Conservation (phyloP, 2,329 filamentous ascomycete species). For the Ceratocystis variospora region DNA sequence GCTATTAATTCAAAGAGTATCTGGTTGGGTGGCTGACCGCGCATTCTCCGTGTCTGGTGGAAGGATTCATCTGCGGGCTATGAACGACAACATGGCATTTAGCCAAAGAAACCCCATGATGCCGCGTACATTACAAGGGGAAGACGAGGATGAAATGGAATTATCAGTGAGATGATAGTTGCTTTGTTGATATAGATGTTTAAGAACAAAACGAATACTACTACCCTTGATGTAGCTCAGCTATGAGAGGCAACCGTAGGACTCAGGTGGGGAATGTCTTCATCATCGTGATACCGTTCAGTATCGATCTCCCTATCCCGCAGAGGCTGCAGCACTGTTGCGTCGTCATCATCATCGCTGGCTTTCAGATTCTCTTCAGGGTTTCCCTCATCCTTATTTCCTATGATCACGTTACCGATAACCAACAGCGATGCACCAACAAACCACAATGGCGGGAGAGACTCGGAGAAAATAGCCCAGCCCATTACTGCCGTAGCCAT, state of each 20-base stretch:
- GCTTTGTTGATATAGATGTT: neutral
- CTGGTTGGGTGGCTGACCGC: slow-evolving; percentile 45
- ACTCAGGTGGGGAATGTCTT: slow-evolving; percentile 2
- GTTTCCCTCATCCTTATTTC: slow-evolving; percentile 46
- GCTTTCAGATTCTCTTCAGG: neutral
- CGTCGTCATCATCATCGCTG: slow-evolving; percentile 16
- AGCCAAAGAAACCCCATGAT: neutral
- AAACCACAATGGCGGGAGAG: slow-evolving; percentile 63
- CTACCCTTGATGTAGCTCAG: neutral
- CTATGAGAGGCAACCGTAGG: neutral
- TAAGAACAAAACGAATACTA: neutral
- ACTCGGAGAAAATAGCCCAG: slow-evolving; percentile 55
- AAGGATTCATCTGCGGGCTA: slow-evolving; percentile 38
- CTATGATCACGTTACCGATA: slow-evolving; percentile 65
- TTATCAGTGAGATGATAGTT: slow-evolving; percentile 28
- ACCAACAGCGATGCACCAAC: slow-evolving; percentile 57
- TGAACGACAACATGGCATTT: slow-evolving; percentile 26
- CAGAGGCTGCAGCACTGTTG: slow-evolving; percentile 21
- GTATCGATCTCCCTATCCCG: slow-evolving; percentile 27
- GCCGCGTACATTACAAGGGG: slow-evolving; percentile 24
- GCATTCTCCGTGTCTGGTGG: slow-evolving; percentile 42
- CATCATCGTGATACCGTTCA: slow-evolving; percentile 15
- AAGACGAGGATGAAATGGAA: slow-evolving; percentile 32
- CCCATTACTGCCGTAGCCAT: slow-evolving; percentile 63
- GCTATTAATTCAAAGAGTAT: slow-evolving; percentile 39